A percentile compares a stretch with the other conserved stretches of the same genome.
Evolutionary conservation across 345 rosid species (phyloP).

Genomic region (Gossypium thurberi): DNA sequence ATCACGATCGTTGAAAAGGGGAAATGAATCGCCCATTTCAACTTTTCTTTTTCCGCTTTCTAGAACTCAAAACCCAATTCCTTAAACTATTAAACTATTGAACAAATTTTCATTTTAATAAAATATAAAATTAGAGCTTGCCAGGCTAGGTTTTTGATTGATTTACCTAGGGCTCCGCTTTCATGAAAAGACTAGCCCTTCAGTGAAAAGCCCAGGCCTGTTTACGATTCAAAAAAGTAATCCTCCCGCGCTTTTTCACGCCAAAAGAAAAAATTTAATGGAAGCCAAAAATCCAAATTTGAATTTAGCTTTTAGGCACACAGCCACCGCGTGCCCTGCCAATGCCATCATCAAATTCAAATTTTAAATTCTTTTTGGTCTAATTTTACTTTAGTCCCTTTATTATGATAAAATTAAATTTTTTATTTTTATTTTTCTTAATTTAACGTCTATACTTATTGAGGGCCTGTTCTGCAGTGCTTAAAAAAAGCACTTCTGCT

Average conservation of each 20-base stretch:
- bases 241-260: background rate
- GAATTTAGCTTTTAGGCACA: background rate
- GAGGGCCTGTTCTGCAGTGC: too few relatives aligned
- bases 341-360: background rate
- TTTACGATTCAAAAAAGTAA: background rate
- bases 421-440: too few relatives aligned
- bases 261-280: too few relatives aligned
- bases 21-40: background rate
- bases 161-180: background rate
- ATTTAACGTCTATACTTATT: too few relatives aligned
- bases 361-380: background rate
- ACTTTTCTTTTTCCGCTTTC: background rate
- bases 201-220: background rate
- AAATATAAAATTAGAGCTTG: too few relatives aligned
- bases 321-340: background rate
- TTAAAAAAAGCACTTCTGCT: too few relatives aligned
- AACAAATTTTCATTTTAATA: background rate
- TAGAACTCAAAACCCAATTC: background rate
- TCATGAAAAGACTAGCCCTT: background rate
- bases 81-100: background rate
- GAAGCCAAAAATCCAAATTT: background rate
- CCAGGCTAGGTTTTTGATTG: background rate
- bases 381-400: background rate
- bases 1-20: background rate
- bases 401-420: background rate